Base-by-base conservation (phyloP, 148 eudicot genomes). In the Cornus suecica region DNA sequence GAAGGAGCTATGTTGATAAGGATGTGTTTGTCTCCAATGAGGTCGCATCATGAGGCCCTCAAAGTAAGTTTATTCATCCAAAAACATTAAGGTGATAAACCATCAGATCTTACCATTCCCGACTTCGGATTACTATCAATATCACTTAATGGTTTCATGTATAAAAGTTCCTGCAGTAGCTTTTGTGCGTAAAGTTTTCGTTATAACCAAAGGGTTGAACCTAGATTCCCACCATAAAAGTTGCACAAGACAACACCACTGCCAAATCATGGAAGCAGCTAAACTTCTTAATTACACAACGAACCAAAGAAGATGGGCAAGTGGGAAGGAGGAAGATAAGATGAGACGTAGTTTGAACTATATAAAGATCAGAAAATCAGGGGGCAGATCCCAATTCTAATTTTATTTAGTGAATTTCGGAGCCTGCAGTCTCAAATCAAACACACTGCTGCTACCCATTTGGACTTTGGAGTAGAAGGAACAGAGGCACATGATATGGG, bases 21-120 rank as follows among this genome's bases (percentile, higher is more conserved):
- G 37, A 51, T 52, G 41, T n/a, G 37, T 23, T 11, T 42, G 64
- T 10, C 64, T 71, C 23, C 68, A 73, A 73, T 62, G 30, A 52
- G 13, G 23, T 22, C 61, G 16, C 76, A 73, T 23, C 27, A 34
- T 15, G 3, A 67, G 56, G 24, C 60, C 60, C 25, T 41, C 25
- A 63, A 3, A 37, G 28, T 1, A 52, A 18, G 69, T 62, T 63
- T 29, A 61, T 2, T 58, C 34, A 51, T 20, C 54, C 65, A 71
- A 37, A 30, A 73, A 61, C 37, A 14, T 32, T 20, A 14, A 71
- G 20, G 34, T 14, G 23, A 25, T 42, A 1, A 45, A 70, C 18
- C 16, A 56, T 71, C 30, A 14, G 27, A 71, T 52, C 42, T 22
- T 27, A 8, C 74, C n/a, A 29, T 18, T 51, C 13, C 9, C 9